These are phyloP conservation scores for Cryptococcus depauperatus DNA, from an alignment of 1,284 basidiomycete genomes.

Conservation along the genomic window DNA sequence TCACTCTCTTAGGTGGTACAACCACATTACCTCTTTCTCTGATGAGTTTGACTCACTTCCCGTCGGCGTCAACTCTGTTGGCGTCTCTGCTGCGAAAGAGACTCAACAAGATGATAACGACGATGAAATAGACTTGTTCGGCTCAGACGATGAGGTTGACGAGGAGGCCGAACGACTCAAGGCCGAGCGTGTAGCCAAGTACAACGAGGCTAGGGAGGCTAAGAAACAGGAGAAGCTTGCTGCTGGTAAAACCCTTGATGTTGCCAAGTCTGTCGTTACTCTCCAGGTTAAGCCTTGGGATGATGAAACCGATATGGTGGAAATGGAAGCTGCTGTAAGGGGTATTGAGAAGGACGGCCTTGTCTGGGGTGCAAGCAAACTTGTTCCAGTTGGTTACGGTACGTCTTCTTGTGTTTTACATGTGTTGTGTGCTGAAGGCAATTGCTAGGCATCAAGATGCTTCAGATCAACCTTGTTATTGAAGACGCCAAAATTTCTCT, in stretches of 20 bases:
- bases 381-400: conserved; percentile 73
- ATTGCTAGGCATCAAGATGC: conserved; percentile 69
- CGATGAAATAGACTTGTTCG: conserved; percentile 88
- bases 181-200: conserved; percentile 88
- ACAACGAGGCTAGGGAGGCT: conserved; percentile 85
- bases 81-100: conserved; percentile 47
- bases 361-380: conserved; percentile 77
- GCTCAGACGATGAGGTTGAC: conserved; percentile 68
- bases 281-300: conserved; percentile 99
- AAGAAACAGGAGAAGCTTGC: conserved; percentile 58
- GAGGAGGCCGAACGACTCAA: conserved; percentile 91
- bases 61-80: conserved; percentile 61
- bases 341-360: conserved; percentile 85
- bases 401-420: conserved; percentile 8
- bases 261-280: conserved; percentile 76
- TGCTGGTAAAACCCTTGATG: conserved; percentile 54
- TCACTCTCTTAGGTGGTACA: conserved; percentile 86
- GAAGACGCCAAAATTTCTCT: conserved; percentile 84
- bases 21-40: conserved; percentile 80
- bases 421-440: background rate
- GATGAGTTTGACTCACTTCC: conserved; percentile 69
- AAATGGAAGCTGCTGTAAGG: conserved; percentile 73
- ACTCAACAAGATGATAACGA: conserved; percentile 68
- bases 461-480: conserved; percentile 91
- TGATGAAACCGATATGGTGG: conserved; percentile 94